These are phyloP conservation scores for Penicillium robsamsonii DNA, from an alignment of 495 filamentous ascomycete genomes.

Conservation along the genomic window DNA sequence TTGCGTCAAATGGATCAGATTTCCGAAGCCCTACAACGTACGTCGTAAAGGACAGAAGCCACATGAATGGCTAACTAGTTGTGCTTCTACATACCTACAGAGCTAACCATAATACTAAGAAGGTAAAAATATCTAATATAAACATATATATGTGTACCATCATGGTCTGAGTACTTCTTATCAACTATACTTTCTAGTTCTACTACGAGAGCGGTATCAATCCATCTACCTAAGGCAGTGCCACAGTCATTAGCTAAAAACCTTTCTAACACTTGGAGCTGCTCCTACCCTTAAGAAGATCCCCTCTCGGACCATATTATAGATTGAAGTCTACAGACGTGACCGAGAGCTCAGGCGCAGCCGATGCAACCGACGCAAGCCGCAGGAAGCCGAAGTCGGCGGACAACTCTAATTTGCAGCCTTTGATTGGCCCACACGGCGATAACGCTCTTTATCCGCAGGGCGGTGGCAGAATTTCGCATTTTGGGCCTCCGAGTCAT, in stretches of 20 bases:
- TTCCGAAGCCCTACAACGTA: neutral
- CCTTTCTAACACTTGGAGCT: too few relatives aligned
- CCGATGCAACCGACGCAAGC: neutral
- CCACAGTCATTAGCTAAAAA: neutral
- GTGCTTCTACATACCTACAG: too few relatives aligned
- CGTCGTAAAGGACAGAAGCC: too few relatives aligned
- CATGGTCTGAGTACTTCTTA: too few relatives aligned
- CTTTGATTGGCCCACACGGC: slow-evolving; percentile 16
- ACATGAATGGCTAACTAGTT: too few relatives aligned
- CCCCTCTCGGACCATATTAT: neutral
- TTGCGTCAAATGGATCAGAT: neutral
- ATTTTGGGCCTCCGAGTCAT: slow-evolving; percentile 8
- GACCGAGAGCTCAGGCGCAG: neutral
- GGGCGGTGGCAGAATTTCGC: slow-evolving; percentile 23
- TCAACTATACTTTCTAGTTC: too few relatives aligned
- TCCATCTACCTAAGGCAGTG: neutral
- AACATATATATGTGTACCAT: too few relatives aligned
- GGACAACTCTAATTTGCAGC: slow-evolving; percentile 3
- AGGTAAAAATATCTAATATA: too few relatives aligned
- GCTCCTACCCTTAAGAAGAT: neutral
- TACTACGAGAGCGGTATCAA: neutral
- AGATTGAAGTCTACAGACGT: neutral
- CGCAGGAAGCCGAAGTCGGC: slow-evolving; percentile 26
- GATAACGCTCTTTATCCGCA: slow-evolving; percentile 9
- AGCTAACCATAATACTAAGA: too few relatives aligned